Conservation (phyloP, 805 yeast species). For the Kuraishia ogatae region DNA sequence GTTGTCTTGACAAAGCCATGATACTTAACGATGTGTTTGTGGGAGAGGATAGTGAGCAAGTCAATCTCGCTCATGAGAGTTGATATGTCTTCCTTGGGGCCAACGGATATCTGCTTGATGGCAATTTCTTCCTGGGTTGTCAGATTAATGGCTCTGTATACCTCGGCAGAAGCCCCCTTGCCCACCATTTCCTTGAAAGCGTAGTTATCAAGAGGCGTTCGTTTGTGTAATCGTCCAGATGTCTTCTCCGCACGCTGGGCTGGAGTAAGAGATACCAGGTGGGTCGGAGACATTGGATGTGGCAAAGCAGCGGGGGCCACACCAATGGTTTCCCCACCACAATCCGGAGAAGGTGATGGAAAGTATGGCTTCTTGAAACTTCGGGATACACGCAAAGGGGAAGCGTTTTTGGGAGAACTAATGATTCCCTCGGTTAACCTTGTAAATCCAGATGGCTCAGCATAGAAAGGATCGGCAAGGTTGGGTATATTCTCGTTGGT, state of each 20-base stretch:
- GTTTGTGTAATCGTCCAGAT: conserved; percentile 23
- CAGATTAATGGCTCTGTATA: conserved; percentile 56
- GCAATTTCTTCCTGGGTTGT: conserved; percentile 66
- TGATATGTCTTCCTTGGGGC: conserved; percentile 32
- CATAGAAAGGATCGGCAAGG: not conserved
- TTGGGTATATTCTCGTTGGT: not conserved
- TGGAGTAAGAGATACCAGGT: conserved; percentile 27
- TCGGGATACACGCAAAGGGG: not conserved
- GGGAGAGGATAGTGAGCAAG: conserved; percentile 53
- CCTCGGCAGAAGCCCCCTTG: conserved; percentile 86
- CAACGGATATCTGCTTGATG: conserved; percentile 66
- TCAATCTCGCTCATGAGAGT: conserved; percentile 61
- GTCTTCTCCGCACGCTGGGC: conserved; percentile 41
- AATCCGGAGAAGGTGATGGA: not conserved
- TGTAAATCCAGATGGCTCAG: not conserved
- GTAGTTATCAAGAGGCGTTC: conserved; percentile 37
- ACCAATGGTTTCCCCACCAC: not conserved
- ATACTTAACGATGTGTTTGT: conserved; percentile 59
- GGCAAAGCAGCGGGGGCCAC: not conserved
- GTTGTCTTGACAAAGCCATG: conserved; percentile 56
- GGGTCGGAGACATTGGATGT: not conserved
- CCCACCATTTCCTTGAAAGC: conserved; percentile 62
- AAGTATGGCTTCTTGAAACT: not conserved
- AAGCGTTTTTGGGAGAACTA: not conserved
- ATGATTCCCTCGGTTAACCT: not conserved